Conservation (phyloP, 129 eudicot species). For the Pittosporum tobira region DNA sequence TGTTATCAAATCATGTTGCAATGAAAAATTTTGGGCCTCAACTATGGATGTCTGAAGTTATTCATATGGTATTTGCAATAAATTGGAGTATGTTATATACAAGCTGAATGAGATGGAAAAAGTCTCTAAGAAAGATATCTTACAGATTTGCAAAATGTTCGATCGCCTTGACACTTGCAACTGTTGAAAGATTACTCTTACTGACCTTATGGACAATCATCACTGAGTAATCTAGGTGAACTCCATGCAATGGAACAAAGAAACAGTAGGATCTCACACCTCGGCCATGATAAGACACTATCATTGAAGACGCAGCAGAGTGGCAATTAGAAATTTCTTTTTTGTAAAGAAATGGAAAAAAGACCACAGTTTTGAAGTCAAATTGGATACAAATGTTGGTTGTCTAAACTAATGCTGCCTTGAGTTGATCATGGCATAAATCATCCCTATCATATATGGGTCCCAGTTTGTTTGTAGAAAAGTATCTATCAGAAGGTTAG, state of each 20-base stretch:
- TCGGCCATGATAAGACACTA: not conserved
- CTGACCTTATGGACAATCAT: constrained; percentile 53
- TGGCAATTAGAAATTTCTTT: not conserved
- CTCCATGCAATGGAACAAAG: not conserved
- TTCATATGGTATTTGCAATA: constrained; percentile 33
- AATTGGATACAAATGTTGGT: not conserved
- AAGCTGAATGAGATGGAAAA: too few species aligned
- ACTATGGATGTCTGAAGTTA: not conserved
- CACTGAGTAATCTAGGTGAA: constrained; percentile 5
- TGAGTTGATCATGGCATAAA: not conserved
- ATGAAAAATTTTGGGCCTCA: too few species aligned
- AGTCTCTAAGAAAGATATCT: constrained; percentile 58
- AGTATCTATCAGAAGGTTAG: too few species aligned
- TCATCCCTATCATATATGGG: too few species aligned
- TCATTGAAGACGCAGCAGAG: not conserved
- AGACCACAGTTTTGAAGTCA: not conserved
- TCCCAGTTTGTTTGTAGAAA: too few species aligned
- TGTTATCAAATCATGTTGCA: too few species aligned
- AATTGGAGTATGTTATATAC: constrained; percentile 65
- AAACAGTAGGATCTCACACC: not conserved
- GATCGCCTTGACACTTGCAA: constrained; percentile 56
- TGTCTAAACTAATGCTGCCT: not conserved
- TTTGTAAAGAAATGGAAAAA: not conserved
- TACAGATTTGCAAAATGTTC: constrained; percentile 54
- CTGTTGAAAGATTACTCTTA: constrained; percentile 67